Evolutionary conservation across 1,139 yeast genomes (phyloP).

Genomic region (Geotrichum klebahnii): DNA sequence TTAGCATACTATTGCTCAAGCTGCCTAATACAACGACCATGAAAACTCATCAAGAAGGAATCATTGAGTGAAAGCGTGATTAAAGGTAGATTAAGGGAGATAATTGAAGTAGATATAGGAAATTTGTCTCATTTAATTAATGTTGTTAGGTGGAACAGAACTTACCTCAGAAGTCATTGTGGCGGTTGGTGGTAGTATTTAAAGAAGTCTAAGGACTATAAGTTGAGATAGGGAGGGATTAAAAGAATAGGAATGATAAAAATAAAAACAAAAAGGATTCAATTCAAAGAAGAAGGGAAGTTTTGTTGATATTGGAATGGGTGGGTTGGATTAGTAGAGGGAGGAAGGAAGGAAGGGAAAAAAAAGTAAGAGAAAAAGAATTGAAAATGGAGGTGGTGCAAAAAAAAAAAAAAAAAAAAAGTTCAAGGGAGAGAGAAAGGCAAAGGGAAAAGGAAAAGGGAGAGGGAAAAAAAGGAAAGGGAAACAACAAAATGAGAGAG

Average conservation of each 20-base stretch:
- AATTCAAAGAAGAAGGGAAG: neutral
- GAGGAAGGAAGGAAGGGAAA: conserved; percentile 1
- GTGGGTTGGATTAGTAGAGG: neutral
- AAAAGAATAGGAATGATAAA: neutral
- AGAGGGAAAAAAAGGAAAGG: conserved; percentile 2
- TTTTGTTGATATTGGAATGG: neutral
- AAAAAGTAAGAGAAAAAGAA: neutral
- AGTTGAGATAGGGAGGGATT: neutral
- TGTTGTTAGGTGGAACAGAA: neutral
- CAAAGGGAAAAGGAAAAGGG: neutral
- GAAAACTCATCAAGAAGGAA: neutral
- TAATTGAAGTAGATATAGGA: neutral
- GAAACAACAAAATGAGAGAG: neutral
- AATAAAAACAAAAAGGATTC: neutral
- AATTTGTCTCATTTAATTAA: neutral
- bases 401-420: conserved; percentile 8
- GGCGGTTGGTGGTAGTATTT: conserved; percentile 1
- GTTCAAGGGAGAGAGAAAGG: neutral
- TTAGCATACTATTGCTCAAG: no score
- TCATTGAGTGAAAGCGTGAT: neutral
- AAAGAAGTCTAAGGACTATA: neutral
- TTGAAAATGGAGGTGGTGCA: neutral
- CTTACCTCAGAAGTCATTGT: conserved; percentile 12
- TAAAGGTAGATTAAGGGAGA: neutral
- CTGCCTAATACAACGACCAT: neutral